phyloP scores from a whole-genome alignment of 2,329 filamentous ascomycete genomes.

The Aspergillus awamori region DNA sequence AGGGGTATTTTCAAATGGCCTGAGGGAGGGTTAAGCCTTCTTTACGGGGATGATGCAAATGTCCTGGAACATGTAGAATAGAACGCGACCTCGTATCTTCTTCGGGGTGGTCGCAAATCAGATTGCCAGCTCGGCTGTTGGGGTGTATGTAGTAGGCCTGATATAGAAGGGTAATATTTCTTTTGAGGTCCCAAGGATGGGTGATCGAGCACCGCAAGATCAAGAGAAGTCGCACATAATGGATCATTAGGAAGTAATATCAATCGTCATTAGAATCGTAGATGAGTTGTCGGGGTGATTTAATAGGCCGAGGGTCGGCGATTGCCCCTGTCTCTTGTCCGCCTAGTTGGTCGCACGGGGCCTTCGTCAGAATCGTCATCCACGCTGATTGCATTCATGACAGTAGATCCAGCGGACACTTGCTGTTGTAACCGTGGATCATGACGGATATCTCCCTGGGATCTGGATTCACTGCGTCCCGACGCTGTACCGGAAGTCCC shows the following conservation, averaged over 20 bases:
- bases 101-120: neutral
- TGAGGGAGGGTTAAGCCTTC: neutral
- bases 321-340: constrained; percentile 24
- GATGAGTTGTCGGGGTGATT: neutral
- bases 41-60: neutral
- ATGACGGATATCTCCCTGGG: neutral
- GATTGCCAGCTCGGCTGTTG: neutral
- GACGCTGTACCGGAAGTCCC: constrained; percentile 1
- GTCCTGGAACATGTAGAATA: neutral
- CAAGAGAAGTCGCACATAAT: constrained; percentile 1
- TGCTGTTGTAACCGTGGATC: constrained; percentile 1
- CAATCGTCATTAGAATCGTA: constrained; percentile 2
- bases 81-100: neutral
- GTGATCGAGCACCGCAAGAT: neutral
- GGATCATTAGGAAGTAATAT: constrained; percentile 12
- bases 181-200: neutral
- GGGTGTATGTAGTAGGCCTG: neutral
- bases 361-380: constrained; percentile 37
- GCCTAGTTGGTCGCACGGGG: constrained; percentile 27
- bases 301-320: constrained; percentile 3
- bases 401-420: constrained; percentile 23
- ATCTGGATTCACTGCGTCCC: neutral
- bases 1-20: constrained; percentile 1
- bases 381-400: constrained; percentile 27
- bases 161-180: neutral